A percentile compares a stretch with the other conserved stretches of the same genome.
These are phyloP conservation scores for Maudiozyma barnettii DNA, from an alignment of 805 yeast genomes.

Conservation along the genomic window DNA sequence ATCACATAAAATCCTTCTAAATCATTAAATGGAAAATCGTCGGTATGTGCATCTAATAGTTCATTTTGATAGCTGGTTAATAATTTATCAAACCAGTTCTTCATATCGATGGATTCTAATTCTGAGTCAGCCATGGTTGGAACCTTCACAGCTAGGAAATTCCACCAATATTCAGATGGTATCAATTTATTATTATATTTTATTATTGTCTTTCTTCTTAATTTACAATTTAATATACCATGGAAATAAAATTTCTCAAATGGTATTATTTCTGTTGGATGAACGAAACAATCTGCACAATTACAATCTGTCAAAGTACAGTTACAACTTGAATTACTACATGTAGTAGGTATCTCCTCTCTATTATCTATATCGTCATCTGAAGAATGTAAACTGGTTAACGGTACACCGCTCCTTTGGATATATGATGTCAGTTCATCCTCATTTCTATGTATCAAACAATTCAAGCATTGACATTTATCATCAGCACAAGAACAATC, in stretches of 20 bases:
- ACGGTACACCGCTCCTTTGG: conserved; percentile 24
- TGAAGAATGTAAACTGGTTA: conserved; percentile 15
- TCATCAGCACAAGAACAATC: conserved; percentile 28
- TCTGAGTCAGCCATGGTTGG: conserved; percentile 17
- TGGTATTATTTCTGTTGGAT: conserved; percentile 22
- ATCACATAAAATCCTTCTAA: conserved; percentile 11
- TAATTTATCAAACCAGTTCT: conserved; percentile 23
- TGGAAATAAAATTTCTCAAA: conserved; percentile 18
- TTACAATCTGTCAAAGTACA: conserved; percentile 19
- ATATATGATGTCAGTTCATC: conserved; percentile 25
- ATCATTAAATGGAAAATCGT: conserved; percentile 5
- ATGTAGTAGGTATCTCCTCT: conserved; percentile 1
- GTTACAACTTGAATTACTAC: conserved; percentile 10
- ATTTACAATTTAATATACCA: conserved; percentile 20
- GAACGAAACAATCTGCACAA: conserved; percentile 18
- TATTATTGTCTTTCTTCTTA: conserved; percentile 22
- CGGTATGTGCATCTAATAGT: conserved; percentile 9
- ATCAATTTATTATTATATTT: conserved; percentile 21
- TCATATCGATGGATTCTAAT: conserved; percentile 17
- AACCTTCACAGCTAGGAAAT: conserved; percentile 19
- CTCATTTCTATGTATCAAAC: conserved; percentile 29
- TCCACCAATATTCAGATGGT: conserved; percentile 30
- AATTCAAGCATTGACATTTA: conserved; percentile 26
- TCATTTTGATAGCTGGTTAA: conserved; percentile 13
- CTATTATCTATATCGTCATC: background rate